phyloP scores from a whole-genome alignment of 1,284 basidiomycete genomes.

The Tilletia indica region DNA sequence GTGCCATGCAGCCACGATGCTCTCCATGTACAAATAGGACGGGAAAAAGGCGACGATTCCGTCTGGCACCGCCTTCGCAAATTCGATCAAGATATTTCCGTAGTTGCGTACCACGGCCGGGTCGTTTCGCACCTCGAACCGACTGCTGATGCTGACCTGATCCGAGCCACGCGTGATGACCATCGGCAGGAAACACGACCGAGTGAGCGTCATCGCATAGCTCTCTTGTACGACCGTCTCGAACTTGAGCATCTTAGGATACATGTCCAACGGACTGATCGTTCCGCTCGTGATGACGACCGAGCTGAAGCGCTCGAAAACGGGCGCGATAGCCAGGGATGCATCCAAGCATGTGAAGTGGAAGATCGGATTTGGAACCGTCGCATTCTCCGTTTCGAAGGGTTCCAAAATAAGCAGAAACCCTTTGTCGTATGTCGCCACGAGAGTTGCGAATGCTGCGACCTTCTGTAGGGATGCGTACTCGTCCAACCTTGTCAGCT shows the following conservation, averaged over 20 bases:
- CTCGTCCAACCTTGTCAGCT: constrained; percentile 87
- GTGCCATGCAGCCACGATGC: constrained; percentile 98
- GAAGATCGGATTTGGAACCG: constrained; percentile 97
- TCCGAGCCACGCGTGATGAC: constrained; percentile 97
- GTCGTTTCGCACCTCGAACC: constrained; percentile 98
- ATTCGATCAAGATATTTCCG: constrained; percentile 95
- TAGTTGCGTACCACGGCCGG: constrained; percentile 98
- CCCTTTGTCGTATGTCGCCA: constrained; percentile 97
- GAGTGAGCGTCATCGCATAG: constrained; percentile 95
- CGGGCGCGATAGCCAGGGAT: constrained; percentile 92
- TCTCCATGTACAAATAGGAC: constrained; percentile 99
- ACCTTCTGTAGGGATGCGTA: constrained; percentile 89
- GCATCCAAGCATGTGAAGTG: constrained; percentile 98
- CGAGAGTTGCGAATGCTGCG: constrained; percentile 90
- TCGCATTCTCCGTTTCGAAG: constrained; percentile 97
- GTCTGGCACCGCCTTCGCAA: constrained; percentile 95
- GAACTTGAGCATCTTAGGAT: constrained; percentile 99
- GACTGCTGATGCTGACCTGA: constrained; percentile 97
- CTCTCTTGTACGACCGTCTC: constrained; percentile 95
- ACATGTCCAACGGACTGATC: constrained; percentile 98
- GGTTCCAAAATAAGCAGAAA: constrained; percentile 97
- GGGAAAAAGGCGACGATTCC: constrained; percentile 99
- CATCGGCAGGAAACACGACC: constrained; percentile 96
- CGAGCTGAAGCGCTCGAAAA: constrained; percentile 96
- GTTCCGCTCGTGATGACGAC: constrained; percentile 99